Base-by-base conservation (phyloP, 108 stramenopile species). In the Pseudonitzschia pungens region DNA sequence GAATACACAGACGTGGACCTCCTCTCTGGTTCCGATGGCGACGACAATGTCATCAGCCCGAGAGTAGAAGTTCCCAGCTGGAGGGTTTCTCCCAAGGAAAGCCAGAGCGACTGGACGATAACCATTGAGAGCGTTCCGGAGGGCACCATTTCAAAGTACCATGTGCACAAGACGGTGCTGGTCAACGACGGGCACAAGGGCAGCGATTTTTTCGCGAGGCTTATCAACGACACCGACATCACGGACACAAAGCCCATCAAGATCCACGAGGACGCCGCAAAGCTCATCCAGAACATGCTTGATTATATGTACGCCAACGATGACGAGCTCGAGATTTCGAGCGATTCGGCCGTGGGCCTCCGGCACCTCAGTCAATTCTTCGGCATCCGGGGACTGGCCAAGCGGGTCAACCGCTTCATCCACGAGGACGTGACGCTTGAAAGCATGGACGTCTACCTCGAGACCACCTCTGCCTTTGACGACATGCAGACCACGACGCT, bases 131-230 rank as follows among this genome's bases (percentile, higher is more conserved):
- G 76, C 31, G 75, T 76, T 24, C 73, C 73, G 14, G 65, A 67
- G 20, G 68, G 75, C 20, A 41, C 22, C 29, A 69, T 69, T n/a
- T 68, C 31, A 20, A 62, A 76, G 29, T 86, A 83, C 73, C 73
- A 83, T 72, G 85, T 83, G 0, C 85, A 86, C 77, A 86, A 82
- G 69, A 65, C 26, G 12, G 55, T 75, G 16, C 71, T 86, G 36
- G 65, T 69, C 11, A 55, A 73, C 26, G 31, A 62, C 31, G 84
- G 84, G 42, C 78, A 71, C 22, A 68, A 65, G 59, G 56, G 44
- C 20, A 54, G 69, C 22, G 79, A 72, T 20, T 86, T 77, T 68
- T 86, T 86, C 50, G 69, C 72, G 6, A 45, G 51, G 0, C 55
- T 75, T 16, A 78, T 84, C 60, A 48, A 27, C 18, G 58, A 54